Conservation (phyloP, 2,329 filamentous ascomycete species). For the Penicillium sp. region DNA sequence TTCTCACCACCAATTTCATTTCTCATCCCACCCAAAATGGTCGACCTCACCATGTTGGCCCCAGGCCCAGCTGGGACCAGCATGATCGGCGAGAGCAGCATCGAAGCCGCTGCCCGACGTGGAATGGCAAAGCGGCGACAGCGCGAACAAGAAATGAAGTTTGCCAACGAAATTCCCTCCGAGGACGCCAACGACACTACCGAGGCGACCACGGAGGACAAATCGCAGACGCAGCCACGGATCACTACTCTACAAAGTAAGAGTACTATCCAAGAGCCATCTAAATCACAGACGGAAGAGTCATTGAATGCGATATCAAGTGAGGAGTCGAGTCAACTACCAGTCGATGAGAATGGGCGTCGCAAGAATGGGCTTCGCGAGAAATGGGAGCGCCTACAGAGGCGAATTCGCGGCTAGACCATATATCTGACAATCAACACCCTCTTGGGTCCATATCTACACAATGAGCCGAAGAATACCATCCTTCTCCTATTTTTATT, state of each 20-base stretch:
- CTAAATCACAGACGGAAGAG: neutral
- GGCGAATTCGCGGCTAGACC: neutral
- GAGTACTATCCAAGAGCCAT: neutral
- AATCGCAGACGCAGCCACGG: neutral
- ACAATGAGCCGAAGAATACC: neutral
- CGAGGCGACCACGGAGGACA: neutral
- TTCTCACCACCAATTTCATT: neutral
- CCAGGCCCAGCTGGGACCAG: constrained; percentile 10
- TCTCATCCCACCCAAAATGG: neutral
- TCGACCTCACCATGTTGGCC: constrained; percentile 8
- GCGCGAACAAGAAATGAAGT: constrained; percentile 2
- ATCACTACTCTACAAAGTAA: neutral
- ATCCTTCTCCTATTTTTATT: too few species aligned
- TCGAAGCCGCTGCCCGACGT: constrained; percentile 9
- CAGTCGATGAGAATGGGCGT: neutral
- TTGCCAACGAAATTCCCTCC: neutral
- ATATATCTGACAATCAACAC: neutral
- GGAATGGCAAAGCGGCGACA: constrained; percentile 3
- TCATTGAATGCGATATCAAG: neutral
- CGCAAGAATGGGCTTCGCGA: neutral
- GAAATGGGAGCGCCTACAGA: neutral
- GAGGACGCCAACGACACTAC: neutral
- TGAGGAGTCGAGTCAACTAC: neutral
- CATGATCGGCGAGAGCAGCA: constrained; percentile 14
- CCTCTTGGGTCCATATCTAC: neutral